Conservation (phyloP, 805 yeast species). For the Ogataea polymorpha region DNA sequence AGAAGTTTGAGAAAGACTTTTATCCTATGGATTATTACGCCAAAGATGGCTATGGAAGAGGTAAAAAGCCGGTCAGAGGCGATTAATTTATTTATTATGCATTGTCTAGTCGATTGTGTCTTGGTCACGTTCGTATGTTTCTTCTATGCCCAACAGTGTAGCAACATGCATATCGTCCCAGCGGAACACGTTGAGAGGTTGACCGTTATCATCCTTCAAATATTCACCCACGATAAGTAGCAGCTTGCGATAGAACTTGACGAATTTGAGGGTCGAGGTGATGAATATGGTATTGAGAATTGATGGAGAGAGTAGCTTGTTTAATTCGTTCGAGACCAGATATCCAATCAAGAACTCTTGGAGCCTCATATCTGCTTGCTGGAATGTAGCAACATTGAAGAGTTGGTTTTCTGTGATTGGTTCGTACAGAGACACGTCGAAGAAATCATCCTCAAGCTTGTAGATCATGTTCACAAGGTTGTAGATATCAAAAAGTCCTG, state of each 20-base stretch:
- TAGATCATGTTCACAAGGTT: constrained; percentile 72
- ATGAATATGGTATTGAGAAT: constrained; percentile 54
- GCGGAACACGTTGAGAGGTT: constrained; percentile 34
- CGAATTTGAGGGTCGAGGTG: constrained; percentile 46
- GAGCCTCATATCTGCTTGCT: constrained; percentile 42
- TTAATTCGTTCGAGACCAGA: constrained; percentile 52
- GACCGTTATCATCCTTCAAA: constrained; percentile 30
- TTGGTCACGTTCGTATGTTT: constrained; percentile 27
- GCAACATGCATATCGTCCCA: constrained; percentile 63
- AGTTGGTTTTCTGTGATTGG: constrained; percentile 62
- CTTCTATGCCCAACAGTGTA: constrained; percentile 68
- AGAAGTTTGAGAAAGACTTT: constrained; percentile 55
- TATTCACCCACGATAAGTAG: constrained; percentile 36
- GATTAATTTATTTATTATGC: constrained; percentile 11
- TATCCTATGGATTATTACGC: constrained; percentile 98
- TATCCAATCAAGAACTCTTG: constrained; percentile 58
- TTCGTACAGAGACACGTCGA: constrained; percentile 60
- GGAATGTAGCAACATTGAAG: constrained; percentile 44
- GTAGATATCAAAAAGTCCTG: constrained; percentile 56
- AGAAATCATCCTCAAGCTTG: constrained; percentile 55
- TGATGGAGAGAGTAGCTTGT: constrained; percentile 61
- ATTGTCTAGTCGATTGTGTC: constrained; percentile 4
- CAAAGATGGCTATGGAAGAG: constrained; percentile 88
- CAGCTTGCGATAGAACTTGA: constrained; percentile 45
- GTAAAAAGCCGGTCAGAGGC: constrained; percentile 52